phyloP scores from a whole-genome alignment of 805 yeast species.

The Schwanniomyces yamadae region DNA sequence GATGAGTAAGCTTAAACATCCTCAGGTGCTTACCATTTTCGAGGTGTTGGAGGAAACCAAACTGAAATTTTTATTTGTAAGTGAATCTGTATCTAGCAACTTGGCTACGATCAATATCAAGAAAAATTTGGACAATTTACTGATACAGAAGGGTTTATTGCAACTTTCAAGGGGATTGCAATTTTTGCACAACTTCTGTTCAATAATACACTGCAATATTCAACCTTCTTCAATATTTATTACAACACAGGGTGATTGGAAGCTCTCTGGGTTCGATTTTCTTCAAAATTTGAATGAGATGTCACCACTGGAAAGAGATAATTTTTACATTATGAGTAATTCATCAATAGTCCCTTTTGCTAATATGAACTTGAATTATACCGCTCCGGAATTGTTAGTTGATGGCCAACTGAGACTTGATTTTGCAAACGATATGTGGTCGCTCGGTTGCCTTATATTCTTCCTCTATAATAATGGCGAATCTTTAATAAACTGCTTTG shows the following conservation, averaged over 20 bases:
- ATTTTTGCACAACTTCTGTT: slow-evolving; percentile 77
- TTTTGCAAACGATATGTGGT: slow-evolving; percentile 76
- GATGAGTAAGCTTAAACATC: slow-evolving; percentile 83
- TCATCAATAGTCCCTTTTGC: slow-evolving; percentile 81
- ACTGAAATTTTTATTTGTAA: slow-evolving; percentile 73
- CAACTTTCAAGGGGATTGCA: slow-evolving; percentile 76
- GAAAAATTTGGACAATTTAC: slow-evolving; percentile 58
- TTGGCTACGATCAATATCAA: slow-evolving; percentile 37
- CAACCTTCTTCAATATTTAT: slow-evolving; percentile 76
- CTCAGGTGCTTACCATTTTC: slow-evolving; percentile 75
- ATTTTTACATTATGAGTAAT: slow-evolving; percentile 65
- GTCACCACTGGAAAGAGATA: slow-evolving; percentile 47
- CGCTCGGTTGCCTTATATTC: slow-evolving; percentile 75
- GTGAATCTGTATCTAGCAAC: slow-evolving; percentile 70
- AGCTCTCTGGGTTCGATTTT: slow-evolving; percentile 67
- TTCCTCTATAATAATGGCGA: slow-evolving; percentile 62
- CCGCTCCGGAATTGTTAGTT: slow-evolving; percentile 81
- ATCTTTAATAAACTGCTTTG: slow-evolving; percentile 39
- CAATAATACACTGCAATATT: slow-evolving; percentile 72
- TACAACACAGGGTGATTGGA: slow-evolving; percentile 91
- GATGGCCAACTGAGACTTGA: slow-evolving; percentile 55
- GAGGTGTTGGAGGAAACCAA: slow-evolving; percentile 91
- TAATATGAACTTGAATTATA: slow-evolving; percentile 66
- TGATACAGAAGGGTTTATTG: slow-evolving; percentile 78
- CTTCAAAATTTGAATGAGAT: slow-evolving; percentile 50